Conservation (phyloP, 768 basidiomycete species). For the Lanmaoa pseudosensibilis region DNA sequence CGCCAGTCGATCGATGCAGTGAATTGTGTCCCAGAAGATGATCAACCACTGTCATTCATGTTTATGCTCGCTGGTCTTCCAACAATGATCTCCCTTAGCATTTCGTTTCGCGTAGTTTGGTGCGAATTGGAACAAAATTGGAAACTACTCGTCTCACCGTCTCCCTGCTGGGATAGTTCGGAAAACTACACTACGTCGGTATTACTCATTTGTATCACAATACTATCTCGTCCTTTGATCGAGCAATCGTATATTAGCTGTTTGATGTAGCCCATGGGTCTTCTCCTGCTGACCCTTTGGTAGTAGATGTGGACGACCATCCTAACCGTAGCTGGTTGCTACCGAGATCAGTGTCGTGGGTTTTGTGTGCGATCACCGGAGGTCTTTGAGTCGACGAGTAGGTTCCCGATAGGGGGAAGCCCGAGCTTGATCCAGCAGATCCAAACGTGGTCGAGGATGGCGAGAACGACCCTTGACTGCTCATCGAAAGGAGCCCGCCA, state of each 20-base stretch:
- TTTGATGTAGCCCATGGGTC: conserved; percentile 13
- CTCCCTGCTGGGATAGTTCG: background rate
- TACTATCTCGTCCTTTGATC: background rate
- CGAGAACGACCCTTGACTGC: conserved; percentile 18
- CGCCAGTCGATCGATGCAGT: no score
- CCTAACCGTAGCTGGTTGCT: conserved; percentile 6
- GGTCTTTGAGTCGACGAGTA: conserved; percentile 19
- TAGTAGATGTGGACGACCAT: conserved; percentile 12
- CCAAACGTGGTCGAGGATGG: conserved; percentile 16
- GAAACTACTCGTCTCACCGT: background rate
- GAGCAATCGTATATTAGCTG: conserved; percentile 6
- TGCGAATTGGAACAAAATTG: no score
- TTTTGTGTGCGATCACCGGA: conserved; percentile 4
- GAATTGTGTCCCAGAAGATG: background rate
- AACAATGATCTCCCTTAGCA: background rate
- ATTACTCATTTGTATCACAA: background rate
- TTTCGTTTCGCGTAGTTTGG: background rate
- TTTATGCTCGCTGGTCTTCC: no score
- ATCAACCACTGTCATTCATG: no score
- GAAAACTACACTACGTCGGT: background rate
- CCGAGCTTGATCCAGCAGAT: conserved; percentile 9
- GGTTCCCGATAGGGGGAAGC: conserved; percentile 13
- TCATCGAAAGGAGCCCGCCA: conserved; percentile 9
- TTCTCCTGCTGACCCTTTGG: conserved; percentile 18
- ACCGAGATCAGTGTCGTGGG: conserved; percentile 8